A percentile compares a stretch with the other conserved stretches of the same genome.
Conservation (phyloP, 1,284 basidiomycete genomes). For the Puccinia sorghi region DNA sequence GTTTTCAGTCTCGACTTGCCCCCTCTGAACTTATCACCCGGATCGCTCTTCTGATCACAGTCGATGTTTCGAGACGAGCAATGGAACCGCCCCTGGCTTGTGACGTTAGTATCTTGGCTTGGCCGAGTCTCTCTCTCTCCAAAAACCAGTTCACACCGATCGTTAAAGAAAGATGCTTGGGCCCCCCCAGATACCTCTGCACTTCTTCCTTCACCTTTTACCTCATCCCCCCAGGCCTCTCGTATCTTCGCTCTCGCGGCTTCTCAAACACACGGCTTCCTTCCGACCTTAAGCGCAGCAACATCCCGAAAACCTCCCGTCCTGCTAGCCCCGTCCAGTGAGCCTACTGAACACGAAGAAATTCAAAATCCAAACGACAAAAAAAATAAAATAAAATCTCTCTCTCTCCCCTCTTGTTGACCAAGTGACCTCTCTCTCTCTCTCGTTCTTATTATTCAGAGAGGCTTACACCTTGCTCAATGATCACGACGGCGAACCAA, state of each 20-base stretch:
- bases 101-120: constrained; percentile 31
- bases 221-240: constrained; percentile 68
- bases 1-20: too few species aligned
- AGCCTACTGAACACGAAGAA: not conserved
- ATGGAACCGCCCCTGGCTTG: constrained; percentile 44
- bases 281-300: not conserved
- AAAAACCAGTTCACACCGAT: not conserved
- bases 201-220: constrained; percentile 87
- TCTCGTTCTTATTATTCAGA: not conserved
- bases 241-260: constrained; percentile 58
- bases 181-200: constrained; percentile 74
- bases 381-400: not conserved
- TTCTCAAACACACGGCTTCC: constrained; percentile 11
- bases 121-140: not conserved
- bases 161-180: not conserved
- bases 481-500: not conserved
- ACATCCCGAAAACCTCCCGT: not conserved
- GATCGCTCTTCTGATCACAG: constrained; percentile 7
- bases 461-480: constrained; percentile 4
- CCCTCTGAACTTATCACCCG: too few species aligned
- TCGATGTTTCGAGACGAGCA: constrained; percentile 44
- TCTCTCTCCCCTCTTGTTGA: too few species aligned
- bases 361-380: not conserved
- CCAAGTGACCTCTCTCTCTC: too few species aligned
- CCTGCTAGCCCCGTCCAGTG: constrained; percentile 4